Percentiles rank a stretch among this genome's conserved stretches.
Conservation (phyloP, 345 rosid species). For the Populus deltoides region DNA sequence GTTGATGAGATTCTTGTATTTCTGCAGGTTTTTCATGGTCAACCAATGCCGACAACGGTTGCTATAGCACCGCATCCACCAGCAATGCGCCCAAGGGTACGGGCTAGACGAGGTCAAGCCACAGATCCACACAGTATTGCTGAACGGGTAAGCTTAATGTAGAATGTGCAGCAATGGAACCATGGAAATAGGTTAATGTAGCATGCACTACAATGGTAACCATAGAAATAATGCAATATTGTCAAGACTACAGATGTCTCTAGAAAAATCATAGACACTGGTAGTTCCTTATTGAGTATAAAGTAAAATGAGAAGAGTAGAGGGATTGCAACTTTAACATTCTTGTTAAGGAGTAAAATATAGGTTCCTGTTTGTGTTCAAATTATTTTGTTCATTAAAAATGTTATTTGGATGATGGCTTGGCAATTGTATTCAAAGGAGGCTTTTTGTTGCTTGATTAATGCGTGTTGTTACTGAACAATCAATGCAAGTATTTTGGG, state of each 20-base stretch:
- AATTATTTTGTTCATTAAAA: not conserved
- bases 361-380: not conserved
- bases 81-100: slow-evolving; percentile 86
- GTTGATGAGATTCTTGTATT: slow-evolving; percentile 13
- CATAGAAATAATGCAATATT: not conserved
- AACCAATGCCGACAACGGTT: slow-evolving; percentile 65
- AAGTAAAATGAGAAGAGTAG: not conserved
- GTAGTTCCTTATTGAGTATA: not conserved
- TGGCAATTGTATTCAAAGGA: not conserved
- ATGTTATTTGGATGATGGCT: not conserved
- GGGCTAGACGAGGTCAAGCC: slow-evolving; percentile 99
- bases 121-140: slow-evolving; percentile 99
- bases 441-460: not conserved
- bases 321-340: not conserved
- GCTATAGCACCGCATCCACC: slow-evolving; percentile 89
- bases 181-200: not conserved
- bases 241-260: not conserved
- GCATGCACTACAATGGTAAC: not conserved
- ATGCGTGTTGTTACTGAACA: not conserved
- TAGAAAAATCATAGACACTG: no score
- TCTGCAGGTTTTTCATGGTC: slow-evolving; percentile 84
- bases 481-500: not conserved
- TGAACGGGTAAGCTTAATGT: slow-evolving; percentile 64
- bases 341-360: not conserved
- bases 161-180: not conserved